Base-by-base conservation (phyloP, 495 filamentous ascomycete species). In the Poronia punctata region DNA sequence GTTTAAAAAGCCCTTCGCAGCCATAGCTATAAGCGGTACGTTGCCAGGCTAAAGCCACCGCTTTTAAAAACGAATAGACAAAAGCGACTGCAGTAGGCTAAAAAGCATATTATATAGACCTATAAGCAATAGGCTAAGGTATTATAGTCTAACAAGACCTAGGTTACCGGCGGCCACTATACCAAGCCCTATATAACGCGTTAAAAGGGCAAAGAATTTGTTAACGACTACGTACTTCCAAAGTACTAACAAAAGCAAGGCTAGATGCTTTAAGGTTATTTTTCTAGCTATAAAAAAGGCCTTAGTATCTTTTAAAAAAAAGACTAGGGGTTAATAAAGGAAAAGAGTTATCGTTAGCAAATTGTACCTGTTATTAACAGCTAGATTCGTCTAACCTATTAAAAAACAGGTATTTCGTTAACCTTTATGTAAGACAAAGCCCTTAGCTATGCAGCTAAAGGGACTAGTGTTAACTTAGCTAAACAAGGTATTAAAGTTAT, bases 121-220 rank as follows among this genome's bases (percentile, higher is more conserved):
- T 20, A 42, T 18, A 33, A 56, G 20, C 24, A 57, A 45, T 64
- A 40, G 56, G 35, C 33, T 28, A 35, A 34, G n/a, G 48, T 60
- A 15, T 37, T 62, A 15, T 62, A 40, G 57, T 54, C 41, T 20
- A 43, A 65, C 41, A 48, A 65, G 30, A 62, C 51, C 6, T 65
- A 46, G 59, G 41, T 56, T 33, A 41, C 15, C 3, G 37, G 33
- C 9, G 46, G 52, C 10, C 30, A 23, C 3, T 28, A 50, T 33
- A 20, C 25, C 6, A 45, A 41, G 16, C 14, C 35, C 5, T 59
- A 31, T n/a, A 46, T 55, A 1, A 59, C 37, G 1, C 23, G 49
- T n/a, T 15, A 32, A 4, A 8, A 1, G 3, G 40, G 38, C 2
- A 39, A 59, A 9, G 31, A 19, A 18, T 33, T 10, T 10, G 15